These are phyloP conservation scores for Globisporangium iwayamae DNA, from an alignment of 352 stramenopile genomes.

Conservation along the genomic window DNA sequence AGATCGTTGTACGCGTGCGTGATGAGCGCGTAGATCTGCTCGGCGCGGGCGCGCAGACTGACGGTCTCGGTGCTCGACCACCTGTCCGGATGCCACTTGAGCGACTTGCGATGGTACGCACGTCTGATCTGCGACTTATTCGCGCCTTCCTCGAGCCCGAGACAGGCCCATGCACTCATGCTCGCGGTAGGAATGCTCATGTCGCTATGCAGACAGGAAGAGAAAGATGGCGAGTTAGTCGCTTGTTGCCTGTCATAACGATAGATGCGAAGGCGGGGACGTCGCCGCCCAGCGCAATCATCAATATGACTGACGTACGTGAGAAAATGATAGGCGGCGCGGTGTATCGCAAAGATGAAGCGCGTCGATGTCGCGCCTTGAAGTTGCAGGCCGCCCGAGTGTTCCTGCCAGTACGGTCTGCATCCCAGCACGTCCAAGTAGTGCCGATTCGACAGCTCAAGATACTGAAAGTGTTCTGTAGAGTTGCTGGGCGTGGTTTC, in stretches of 20 bases:
- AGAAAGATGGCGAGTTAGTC: slow-evolving; percentile 5
- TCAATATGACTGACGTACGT: slow-evolving; percentile 28
- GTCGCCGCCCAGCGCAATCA: neutral
- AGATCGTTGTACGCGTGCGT: slow-evolving; percentile 50
- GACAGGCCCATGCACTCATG: slow-evolving; percentile 48
- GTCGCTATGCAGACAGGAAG: slow-evolving; percentile 20
- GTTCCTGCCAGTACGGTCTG: slow-evolving; percentile 34
- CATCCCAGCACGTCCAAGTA: slow-evolving; percentile 31
- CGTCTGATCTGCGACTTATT: slow-evolving; percentile 44
- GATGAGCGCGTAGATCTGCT: slow-evolving; percentile 38
- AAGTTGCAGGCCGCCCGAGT: slow-evolving; percentile 27
- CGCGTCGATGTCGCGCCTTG: slow-evolving; percentile 13
- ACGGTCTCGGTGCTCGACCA: slow-evolving; percentile 31
- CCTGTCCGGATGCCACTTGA: slow-evolving; percentile 76
- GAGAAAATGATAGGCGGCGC: slow-evolving; percentile 45
- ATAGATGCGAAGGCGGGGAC: neutral
- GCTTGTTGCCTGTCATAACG: neutral
- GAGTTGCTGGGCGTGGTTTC: neutral
- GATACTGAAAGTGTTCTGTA: slow-evolving; percentile 16
- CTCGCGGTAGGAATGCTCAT: slow-evolving; percentile 28
- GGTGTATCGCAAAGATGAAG: slow-evolving; percentile 39
- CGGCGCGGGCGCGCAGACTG: slow-evolving; percentile 27
- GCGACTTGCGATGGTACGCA: slow-evolving; percentile 53
- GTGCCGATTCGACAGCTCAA: slow-evolving; percentile 20
- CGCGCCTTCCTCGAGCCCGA: slow-evolving; percentile 37